Evolutionary conservation across 2,329 filamentous ascomycete species (phyloP).

Genomic region (Sphaceloma murrayae): DNA sequence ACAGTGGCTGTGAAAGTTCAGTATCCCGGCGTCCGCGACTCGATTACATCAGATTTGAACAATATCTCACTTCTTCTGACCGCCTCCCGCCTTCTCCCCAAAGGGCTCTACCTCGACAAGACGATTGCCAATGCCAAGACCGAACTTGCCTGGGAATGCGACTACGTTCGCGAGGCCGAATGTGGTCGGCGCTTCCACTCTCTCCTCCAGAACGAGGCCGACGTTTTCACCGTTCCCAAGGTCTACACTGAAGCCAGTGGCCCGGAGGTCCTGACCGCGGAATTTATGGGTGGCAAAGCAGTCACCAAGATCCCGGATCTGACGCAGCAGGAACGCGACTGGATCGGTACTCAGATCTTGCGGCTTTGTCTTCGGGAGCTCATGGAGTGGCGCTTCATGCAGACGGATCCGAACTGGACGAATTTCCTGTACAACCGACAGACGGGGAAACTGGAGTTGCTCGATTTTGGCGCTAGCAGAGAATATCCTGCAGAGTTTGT

Average conservation of each 20-base stretch:
- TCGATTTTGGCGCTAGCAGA: conserved; percentile 90
- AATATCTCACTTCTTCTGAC: conserved; percentile 86
- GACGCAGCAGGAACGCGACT: conserved; percentile 76
- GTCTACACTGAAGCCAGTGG: conserved; percentile 73
- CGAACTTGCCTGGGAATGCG: conserved; percentile 93
- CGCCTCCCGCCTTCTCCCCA: conserved; percentile 80
- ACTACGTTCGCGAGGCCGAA: conserved; percentile 81
- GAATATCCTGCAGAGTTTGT: conserved; percentile 78
- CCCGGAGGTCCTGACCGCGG: conserved; percentile 81
- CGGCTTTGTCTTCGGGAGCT: conserved; percentile 89
- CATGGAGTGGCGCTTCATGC: conserved; percentile 93
- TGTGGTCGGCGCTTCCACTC: conserved; percentile 67
- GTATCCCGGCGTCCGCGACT: conserved; percentile 90
- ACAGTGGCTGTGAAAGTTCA: conserved; percentile 92
- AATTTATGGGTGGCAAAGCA: conserved; percentile 75
- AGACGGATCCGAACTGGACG: conserved; percentile 98
- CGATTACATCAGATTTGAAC: conserved; percentile 91
- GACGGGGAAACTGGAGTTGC: conserved; percentile 61
- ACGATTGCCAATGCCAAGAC: conserved; percentile 91
- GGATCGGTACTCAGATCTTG: conserved; percentile 91
- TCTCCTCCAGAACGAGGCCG: conserved; percentile 64
- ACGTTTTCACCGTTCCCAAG: conserved; percentile 68
- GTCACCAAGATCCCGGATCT: conserved; percentile 70
- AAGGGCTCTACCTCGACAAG: conserved; percentile 88
- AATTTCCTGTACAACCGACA: conserved; percentile 86